Base-by-base conservation (phyloP, 441 rosid genomes). In the Jatropha multifida region DNA sequence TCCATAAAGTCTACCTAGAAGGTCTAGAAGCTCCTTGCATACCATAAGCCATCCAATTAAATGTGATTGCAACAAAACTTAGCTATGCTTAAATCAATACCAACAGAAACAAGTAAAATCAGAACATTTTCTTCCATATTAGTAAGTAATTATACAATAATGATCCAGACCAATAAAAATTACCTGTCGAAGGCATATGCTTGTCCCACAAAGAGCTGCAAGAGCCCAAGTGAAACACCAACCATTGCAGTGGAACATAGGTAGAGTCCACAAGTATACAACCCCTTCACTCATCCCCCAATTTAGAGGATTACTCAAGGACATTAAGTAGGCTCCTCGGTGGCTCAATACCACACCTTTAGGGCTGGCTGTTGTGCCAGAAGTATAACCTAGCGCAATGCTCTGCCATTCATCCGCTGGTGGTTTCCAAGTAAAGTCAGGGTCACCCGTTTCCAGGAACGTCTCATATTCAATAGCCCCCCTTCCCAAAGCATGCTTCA, bases 391-490 rank as follows among this genome's bases (percentile, higher is more conserved):
- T 49, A 95, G 81, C 65, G 96, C 86, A 41, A 93, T 93, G 74
- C 97, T 90, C 81, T 92, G 97, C 95, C 98, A 93, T 76, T 92
- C 99, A 65, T 95, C 95, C 69, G 73, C 88, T 0, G 98, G 98
- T 65, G 95, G 92, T 78, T 81, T 79, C 96, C 97, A 92, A 20
- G 76, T 79, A 80, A 77, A 92, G 23, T 87, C 90, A 0, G 93
- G 88, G 60, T 92, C 94, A 65, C 98, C 98, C 3, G 74, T 77
- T 76, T 81, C 86, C 73, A 92, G 85, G 80, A 95, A 90, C 14
- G 83, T 79, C 80, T 93, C 95, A 41, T 95, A 93, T 15, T 93
- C 97, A 5, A 90, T 74, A 12, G 86, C 97, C 18, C 98, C 98
- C 79, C 81, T 86, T 26, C 80, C 88, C 59, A 90, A 49, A 75